Conservation (phyloP, 2,329 filamentous ascomycete genomes). For the Botrytis hyacinthi region DNA sequence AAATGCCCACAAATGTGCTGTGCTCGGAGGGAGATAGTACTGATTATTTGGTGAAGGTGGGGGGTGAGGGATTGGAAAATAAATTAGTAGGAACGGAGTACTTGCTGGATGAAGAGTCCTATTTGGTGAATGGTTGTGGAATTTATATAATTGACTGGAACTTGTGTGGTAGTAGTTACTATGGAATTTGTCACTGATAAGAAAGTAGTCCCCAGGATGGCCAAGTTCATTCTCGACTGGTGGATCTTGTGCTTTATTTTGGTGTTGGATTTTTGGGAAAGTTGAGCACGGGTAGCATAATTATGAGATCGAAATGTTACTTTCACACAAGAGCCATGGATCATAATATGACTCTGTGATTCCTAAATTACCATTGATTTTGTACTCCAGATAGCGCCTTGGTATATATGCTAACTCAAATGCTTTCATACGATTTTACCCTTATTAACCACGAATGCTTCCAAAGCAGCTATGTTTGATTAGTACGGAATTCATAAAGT, state of each 20-base stretch:
- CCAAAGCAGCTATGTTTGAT: conserved; percentile 60
- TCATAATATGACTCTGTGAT: background rate
- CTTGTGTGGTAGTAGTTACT: background rate
- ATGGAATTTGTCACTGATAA: background rate
- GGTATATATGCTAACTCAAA: conserved; percentile 9
- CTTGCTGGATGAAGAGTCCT: background rate
- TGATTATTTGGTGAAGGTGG: too few species aligned
- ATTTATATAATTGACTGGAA: background rate
- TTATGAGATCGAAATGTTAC: too few species aligned
- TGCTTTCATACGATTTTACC: conserved; percentile 59
- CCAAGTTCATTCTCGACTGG: background rate
- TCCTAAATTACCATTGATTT: conserved; percentile 13
- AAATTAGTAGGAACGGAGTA: too few species aligned
- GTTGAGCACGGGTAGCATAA: background rate
- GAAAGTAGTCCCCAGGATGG: background rate
- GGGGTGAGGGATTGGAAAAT: too few species aligned
- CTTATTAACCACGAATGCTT: conserved; percentile 92
- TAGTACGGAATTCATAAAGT: conserved; percentile 17
- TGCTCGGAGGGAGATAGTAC: background rate
- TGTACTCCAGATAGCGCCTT: conserved; percentile 19
- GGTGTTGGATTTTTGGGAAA: background rate
- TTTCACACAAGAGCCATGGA: conserved; percentile 6
- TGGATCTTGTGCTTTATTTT: background rate
- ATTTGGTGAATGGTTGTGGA: background rate
- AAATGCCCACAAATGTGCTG: background rate